Evolutionary conservation across 768 basidiomycete species (phyloP).

Genomic region (Russula vinacea): DNA sequence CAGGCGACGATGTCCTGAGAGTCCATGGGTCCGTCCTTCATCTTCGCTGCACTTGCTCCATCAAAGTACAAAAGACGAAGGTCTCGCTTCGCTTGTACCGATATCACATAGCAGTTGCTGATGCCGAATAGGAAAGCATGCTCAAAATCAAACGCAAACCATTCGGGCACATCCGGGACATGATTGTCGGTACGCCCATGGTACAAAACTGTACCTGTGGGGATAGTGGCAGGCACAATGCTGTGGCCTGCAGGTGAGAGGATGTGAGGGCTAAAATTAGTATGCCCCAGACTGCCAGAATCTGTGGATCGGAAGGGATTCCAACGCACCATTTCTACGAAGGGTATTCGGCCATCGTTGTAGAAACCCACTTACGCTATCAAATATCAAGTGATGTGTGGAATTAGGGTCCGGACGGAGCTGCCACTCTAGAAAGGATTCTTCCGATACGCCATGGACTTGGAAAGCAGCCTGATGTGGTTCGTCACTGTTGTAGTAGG

Average conservation of each 20-base stretch:
- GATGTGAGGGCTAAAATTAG: neutral
- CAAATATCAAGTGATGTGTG: conserved; percentile 39
- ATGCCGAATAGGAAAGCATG: conserved; percentile 16
- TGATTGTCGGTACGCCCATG: conserved; percentile 17
- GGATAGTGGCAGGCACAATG: conserved; percentile 23
- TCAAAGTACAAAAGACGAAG: conserved; percentile 28
- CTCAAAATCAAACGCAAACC: conserved; percentile 30
- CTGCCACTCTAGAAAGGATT: conserved; percentile 18
- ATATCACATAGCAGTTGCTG: conserved; percentile 12
- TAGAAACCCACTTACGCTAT: conserved; percentile 37
- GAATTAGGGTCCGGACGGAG: conserved; percentile 32
- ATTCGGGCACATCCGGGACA: conserved; percentile 21
- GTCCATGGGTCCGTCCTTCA: conserved; percentile 37
- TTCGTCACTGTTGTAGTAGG: conserved; percentile 32
- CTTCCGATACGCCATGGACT: neutral
- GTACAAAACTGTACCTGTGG: conserved; percentile 27
- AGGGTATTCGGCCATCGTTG: conserved; percentile 43
- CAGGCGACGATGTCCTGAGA: conserved; percentile 40
- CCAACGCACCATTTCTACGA: conserved; percentile 25
- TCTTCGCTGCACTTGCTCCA: conserved; percentile 26
- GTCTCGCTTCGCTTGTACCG: conserved; percentile 19
- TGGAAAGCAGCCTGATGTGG: conserved; percentile 28
- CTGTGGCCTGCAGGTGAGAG: conserved; percentile 17
- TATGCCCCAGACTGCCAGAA: neutral
- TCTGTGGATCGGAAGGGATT: neutral